These are phyloP conservation scores for Leccinum truebloodii DNA, from an alignment of 768 basidiomycete genomes.

Conservation along the genomic window DNA sequence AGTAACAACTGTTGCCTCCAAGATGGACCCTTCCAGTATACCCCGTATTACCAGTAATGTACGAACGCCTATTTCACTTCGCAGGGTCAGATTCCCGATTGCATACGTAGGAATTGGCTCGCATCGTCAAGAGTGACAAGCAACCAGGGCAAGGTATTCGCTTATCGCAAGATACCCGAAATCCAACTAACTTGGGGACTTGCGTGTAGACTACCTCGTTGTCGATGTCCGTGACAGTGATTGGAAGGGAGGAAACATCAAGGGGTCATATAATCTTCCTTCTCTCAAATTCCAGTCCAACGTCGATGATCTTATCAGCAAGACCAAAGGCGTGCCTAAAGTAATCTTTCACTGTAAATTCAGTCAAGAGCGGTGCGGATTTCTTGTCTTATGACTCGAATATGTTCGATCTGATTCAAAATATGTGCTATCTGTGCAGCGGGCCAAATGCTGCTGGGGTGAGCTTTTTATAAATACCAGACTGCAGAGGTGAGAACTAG, in stretches of 20 bases:
- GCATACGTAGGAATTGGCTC: slow-evolving; percentile 60
- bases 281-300: slow-evolving; percentile 56
- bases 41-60: slow-evolving; percentile 21
- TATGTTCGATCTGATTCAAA: neutral
- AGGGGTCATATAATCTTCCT: slow-evolving; percentile 60
- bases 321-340: slow-evolving; percentile 59
- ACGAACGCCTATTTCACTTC: slow-evolving; percentile 11
- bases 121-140: slow-evolving; percentile 66
- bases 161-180: neutral
- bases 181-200: neutral
- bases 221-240: slow-evolving; percentile 89
- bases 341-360: slow-evolving; percentile 80
- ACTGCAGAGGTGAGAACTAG: slow-evolving; percentile 2
- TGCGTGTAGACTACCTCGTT: slow-evolving; percentile 58
- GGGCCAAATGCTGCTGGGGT: slow-evolving; percentile 81
- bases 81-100: slow-evolving; percentile 12
- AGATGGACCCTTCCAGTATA: slow-evolving; percentile 22
- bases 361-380: slow-evolving; percentile 70
- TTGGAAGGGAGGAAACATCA: slow-evolving; percentile 77
- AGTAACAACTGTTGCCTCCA: slow-evolving; percentile 7
- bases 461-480: slow-evolving; percentile 19
- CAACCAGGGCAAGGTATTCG: slow-evolving; percentile 43
- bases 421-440: slow-evolving; percentile 36
- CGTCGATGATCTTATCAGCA: slow-evolving; percentile 58
- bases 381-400: neutral